Evolutionary conservation across 2,329 filamentous ascomycete genomes (phyloP), one percentile per base, ranked within the genome.

Genomic region (Dryadomyces quercus-mongolicae): DNA sequence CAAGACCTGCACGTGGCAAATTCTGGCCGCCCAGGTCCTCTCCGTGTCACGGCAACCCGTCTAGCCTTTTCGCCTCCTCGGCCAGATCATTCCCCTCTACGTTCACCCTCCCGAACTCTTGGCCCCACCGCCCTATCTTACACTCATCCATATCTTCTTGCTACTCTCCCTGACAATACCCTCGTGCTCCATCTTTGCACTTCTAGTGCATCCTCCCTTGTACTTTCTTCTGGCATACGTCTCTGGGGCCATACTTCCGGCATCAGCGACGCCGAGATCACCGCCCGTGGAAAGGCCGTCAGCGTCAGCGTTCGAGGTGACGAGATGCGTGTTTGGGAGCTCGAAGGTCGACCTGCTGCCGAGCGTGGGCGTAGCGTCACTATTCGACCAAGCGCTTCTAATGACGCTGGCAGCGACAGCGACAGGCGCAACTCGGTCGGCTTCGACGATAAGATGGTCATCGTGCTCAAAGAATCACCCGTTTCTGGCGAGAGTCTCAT

Each of bases 211-310:
- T 75, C 80, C 0, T 70, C 74, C 0, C 74, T 95, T 2, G 80
- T 78, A 1, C 83, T 96, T 54, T 85, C 86, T 42, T 71, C 81
- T 0, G 88, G 86, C 1, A 84, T 83, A 59, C 78, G 88, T 31
- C 78, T 96, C 6, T 95, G 88, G 87, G 91, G 91, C 8, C 91
- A 95, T 64, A 95, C 91, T 0, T 94, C 90, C 1, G 88, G 87
- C 3, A 88, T 96, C 38, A 88, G 87, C 50, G 85, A 88, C 36
- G 89, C 88, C 8, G 85, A 94, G 62, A 88, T 95, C 54, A 91
- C 87, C 18, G 81, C 86, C 47, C 81, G 86, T 42, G 90, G 90
- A 18, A 94, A 91, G 67, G 91, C 90, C 0, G 87, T 96, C 4
- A 94, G 88, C n/a, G 85, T 95, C 51, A 93, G 87, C 68, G 77